These are phyloP conservation scores for Ascochyta clinopodiicola DNA, from an alignment of 2,329 filamentous ascomycete genomes.

Conservation along the genomic window DNA sequence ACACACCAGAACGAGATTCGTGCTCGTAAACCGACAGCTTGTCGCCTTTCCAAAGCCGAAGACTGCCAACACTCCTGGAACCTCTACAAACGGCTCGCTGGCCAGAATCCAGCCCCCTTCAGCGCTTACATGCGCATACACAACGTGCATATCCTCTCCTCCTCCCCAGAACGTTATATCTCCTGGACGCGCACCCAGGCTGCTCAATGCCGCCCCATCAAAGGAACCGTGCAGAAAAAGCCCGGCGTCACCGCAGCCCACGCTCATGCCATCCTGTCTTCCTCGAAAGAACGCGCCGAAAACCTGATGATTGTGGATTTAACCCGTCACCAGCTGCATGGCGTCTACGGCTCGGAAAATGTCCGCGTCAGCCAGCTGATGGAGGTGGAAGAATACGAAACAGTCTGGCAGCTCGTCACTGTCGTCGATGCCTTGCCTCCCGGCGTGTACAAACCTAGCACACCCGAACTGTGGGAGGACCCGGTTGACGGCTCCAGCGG, in stretches of 20 bases:
- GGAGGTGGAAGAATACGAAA: conserved; percentile 87
- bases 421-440: conserved; percentile 72
- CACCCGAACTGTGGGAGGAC: conserved; percentile 43
- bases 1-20: conserved; percentile 75
- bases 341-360: conserved; percentile 76
- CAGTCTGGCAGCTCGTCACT: conserved; percentile 89
- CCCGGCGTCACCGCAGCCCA: conserved; percentile 71
- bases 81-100: conserved; percentile 73
- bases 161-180: conserved; percentile 89
- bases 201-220: conserved; percentile 90
- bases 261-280: conserved; percentile 74
- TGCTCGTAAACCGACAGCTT: conserved; percentile 30
- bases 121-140: conserved; percentile 77
- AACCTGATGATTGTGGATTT: conserved; percentile 98
- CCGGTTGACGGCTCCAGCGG: conserved; percentile 30
- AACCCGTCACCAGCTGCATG: conserved; percentile 90
- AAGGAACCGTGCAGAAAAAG: conserved; percentile 89
- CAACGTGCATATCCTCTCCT: conserved; percentile 72
- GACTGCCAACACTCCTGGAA: conserved; percentile 61
- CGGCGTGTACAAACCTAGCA: conserved; percentile 31
- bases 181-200: conserved; percentile 66
- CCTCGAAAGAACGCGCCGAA: conserved; percentile 90
- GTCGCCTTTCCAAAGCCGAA: conserved; percentile 39
- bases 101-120: conserved; percentile 81
- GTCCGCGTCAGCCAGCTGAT: conserved; percentile 81